These are phyloP conservation scores for Aspergillus sclerotiicarbonarius DNA, from an alignment of 495 filamentous ascomycete genomes.

Conservation along the genomic window DNA sequence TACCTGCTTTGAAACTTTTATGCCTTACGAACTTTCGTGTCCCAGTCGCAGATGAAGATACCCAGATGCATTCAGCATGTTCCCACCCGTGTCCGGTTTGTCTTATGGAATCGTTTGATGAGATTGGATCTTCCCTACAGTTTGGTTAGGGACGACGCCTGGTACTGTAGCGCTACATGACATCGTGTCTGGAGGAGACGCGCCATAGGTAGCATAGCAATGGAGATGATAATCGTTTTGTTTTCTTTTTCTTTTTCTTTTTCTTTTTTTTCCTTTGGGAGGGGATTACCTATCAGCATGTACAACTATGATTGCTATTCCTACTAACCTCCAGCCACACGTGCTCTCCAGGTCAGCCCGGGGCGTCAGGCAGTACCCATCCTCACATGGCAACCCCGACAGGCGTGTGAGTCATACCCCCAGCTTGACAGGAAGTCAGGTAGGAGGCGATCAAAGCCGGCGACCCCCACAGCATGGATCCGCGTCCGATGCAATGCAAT, in stretches of 20 bases:
- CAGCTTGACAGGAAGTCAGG: background rate
- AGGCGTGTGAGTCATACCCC: background rate
- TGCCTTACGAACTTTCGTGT: slow-evolving; percentile 3
- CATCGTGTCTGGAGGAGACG: background rate
- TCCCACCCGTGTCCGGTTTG: slow-evolving; percentile 2
- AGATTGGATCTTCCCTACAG: slow-evolving; percentile 1
- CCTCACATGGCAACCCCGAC: background rate
- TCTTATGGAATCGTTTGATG: slow-evolving; percentile 1
- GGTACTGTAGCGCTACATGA: slow-evolving; percentile 1
- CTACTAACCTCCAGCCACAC: background rate
- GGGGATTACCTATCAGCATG: background rate
- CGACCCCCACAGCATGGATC: slow-evolving; percentile 15
- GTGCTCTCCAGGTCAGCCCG: background rate
- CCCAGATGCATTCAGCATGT: slow-evolving; percentile 17
- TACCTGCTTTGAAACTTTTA: slow-evolving; percentile 1
- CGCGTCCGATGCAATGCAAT: slow-evolving; percentile 17
- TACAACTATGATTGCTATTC: background rate
- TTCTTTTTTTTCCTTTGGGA: background rate
- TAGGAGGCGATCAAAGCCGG: slow-evolving; percentile 7
- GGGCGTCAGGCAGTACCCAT: slow-evolving; percentile 7
- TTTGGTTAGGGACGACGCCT: background rate
- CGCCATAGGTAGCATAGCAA: slow-evolving; percentile 4
- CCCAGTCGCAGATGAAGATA: slow-evolving; percentile 9
- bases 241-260: slow-evolving; percentile 6
- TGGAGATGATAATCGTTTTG: background rate